Conservation (phyloP, 2,329 filamentous ascomycete species). For the Claviceps maximensis region DNA sequence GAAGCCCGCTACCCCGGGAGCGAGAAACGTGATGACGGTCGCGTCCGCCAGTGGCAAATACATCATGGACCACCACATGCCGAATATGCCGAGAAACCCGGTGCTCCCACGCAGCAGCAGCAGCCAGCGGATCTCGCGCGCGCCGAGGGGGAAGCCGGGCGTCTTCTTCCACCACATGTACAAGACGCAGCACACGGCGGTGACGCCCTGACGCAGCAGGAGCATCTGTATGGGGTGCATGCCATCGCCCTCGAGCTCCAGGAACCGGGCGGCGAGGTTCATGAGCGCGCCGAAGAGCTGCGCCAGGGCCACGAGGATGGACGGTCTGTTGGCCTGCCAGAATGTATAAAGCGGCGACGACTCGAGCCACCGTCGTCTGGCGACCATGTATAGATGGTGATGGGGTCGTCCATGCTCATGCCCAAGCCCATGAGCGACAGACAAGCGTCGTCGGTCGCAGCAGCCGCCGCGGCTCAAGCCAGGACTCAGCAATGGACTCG, state of each 20-base stretch:
- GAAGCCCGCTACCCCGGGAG: conserved; percentile 67
- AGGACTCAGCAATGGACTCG: conserved; percentile 12
- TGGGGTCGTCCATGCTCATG: neutral
- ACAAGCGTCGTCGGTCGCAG: conserved; percentile 3
- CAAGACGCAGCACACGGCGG: conserved; percentile 46
- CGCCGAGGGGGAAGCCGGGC: conserved; percentile 58
- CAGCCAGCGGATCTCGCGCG: conserved; percentile 50
- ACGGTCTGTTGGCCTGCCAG: conserved; percentile 57
- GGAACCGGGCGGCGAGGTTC: conserved; percentile 66
- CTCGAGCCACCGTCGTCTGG: neutral
- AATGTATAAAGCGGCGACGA: conserved; percentile 19
- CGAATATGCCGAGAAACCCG: conserved; percentile 69
- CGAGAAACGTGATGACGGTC: conserved; percentile 78
- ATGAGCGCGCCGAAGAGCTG: conserved; percentile 76
- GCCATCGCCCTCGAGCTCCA: conserved; percentile 58
- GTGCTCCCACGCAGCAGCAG: conserved; percentile 54
- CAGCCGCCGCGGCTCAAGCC: conserved; percentile 6
- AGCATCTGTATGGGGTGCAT: conserved; percentile 79
- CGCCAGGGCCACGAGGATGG: conserved; percentile 57
- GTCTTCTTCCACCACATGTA: conserved; percentile 65
- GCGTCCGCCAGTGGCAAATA: conserved; percentile 80
- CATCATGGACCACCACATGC: conserved; percentile 53
- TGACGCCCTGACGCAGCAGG: conserved; percentile 67
- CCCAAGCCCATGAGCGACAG: conserved; percentile 6
- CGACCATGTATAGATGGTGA: too few relatives aligned